Percentiles rank a stretch among this genome's conserved stretches.
Conservation (phyloP, 2,329 filamentous ascomycete species). For the Blastomyces gilchristii region DNA sequence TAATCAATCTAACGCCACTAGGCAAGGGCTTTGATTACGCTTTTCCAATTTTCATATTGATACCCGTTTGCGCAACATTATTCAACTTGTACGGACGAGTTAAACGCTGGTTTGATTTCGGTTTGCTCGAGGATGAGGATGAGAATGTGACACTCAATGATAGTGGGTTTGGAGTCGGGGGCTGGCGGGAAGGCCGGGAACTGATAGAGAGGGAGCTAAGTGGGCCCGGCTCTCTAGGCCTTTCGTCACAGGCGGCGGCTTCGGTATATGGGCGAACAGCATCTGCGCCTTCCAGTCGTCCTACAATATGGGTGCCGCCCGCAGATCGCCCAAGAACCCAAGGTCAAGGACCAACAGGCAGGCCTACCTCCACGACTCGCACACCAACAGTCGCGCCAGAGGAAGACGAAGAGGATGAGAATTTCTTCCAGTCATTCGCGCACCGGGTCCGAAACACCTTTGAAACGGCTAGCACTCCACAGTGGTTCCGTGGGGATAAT, state of each 20-base stretch:
- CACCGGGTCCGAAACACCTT: conserved; percentile 87
- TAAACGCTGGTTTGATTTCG: conserved; percentile 67
- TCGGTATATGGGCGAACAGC: neutral
- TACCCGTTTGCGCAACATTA: conserved; percentile 74
- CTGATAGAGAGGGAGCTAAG: conserved; percentile 80
- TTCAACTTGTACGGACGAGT: conserved; percentile 84
- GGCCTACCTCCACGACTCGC: neutral
- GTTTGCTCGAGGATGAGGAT: conserved; percentile 59
- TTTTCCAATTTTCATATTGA: conserved; percentile 76
- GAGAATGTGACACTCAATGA: conserved; percentile 48
- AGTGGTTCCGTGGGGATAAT: conserved; percentile 67
- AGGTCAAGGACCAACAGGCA: neutral
- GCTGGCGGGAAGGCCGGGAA: conserved; percentile 84
- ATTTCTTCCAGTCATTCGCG: conserved; percentile 72
- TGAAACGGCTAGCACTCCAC: conserved; percentile 68
- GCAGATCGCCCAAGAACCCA: conserved; percentile 21
- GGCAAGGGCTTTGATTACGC: conserved; percentile 77
- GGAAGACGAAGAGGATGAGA: conserved; percentile 50
- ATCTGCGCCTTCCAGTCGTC: conserved; percentile 23
- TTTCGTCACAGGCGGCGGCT: conserved; percentile 22
- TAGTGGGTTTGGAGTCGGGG: conserved; percentile 61
- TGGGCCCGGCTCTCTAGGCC: conserved; percentile 43
- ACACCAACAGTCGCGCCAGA: conserved; percentile 23
- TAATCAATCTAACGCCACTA: conserved; percentile 73
- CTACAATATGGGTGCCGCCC: conserved; percentile 27